Evolutionary conservation across 805 yeast species (phyloP).

Genomic region (Pichia nanzhaoensis): DNA sequence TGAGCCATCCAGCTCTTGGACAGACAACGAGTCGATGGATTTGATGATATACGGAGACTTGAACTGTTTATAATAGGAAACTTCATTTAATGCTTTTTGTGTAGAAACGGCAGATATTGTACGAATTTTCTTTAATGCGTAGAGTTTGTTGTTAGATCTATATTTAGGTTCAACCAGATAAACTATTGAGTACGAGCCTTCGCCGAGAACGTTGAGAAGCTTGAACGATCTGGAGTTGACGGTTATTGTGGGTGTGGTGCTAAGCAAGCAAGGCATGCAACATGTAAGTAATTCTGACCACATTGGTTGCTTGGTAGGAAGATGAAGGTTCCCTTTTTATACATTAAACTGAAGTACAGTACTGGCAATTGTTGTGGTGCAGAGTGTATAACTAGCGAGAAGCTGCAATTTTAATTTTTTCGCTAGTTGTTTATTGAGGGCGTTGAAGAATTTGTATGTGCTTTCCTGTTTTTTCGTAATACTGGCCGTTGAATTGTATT

Average conservation of each 20-base stretch:
- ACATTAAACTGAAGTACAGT: no score
- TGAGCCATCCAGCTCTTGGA: constrained; percentile 73
- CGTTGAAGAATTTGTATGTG: not conserved
- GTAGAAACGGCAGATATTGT: constrained; percentile 54
- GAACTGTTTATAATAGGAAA: constrained; percentile 68
- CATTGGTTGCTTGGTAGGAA: no score
- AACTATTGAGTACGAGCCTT: constrained; percentile 85
- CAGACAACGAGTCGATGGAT: constrained; percentile 62
- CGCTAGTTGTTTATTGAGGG: not conserved
- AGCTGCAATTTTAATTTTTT: not conserved
- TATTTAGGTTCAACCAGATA: constrained; percentile 56
- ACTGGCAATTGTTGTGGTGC: no score
- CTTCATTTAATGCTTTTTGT: constrained; percentile 67
- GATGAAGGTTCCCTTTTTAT: no score
- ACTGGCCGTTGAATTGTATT: not conserved
- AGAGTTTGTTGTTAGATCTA: constrained; percentile 34
- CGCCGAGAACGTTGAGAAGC: constrained; percentile 72
- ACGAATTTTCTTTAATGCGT: constrained; percentile 78
- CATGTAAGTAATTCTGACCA: constrained; percentile 12
- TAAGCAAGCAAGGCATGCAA: constrained; percentile 41
- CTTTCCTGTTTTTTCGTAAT: no score
- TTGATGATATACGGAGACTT: constrained; percentile 59
- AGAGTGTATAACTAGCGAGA: no score
- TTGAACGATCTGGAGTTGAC: constrained; percentile 58
- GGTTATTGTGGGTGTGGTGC: constrained; percentile 44